Conservation (phyloP, 768 basidiomycete species). For the Mycena rosella region DNA sequence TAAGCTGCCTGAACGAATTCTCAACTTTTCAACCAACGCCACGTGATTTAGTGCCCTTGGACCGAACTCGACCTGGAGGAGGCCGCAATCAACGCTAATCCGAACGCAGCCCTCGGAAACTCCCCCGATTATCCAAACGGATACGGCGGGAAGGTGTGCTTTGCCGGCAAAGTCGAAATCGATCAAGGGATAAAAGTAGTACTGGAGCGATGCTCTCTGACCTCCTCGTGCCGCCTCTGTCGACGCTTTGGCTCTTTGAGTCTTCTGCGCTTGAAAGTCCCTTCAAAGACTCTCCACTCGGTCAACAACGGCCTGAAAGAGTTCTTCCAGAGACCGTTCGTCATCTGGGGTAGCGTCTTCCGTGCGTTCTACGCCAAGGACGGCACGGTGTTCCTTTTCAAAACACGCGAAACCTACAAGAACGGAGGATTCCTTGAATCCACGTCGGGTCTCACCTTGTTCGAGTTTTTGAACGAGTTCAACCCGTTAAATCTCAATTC, state of each 20-base stretch:
- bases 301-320: conserved; percentile 47
- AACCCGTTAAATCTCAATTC: conserved; percentile 63
- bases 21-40: conserved; percentile 2
- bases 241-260: conserved; percentile 72
- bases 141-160: conserved; percentile 68
- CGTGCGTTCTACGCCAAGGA: conserved; percentile 75
- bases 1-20: conserved; percentile 25
- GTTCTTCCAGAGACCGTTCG: conserved; percentile 63
- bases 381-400: conserved; percentile 63
- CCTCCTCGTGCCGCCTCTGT: conserved; percentile 67
- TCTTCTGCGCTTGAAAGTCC: conserved; percentile 66
- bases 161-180: conserved; percentile 55
- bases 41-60: conserved; percentile 68
- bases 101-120: conserved; percentile 58
- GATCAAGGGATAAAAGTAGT: conserved; percentile 44
- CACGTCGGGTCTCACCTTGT: conserved; percentile 46
- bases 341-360: conserved; percentile 67
- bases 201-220: conserved; percentile 63
- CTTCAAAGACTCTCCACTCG: conserved; percentile 46
- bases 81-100: conserved; percentile 47
- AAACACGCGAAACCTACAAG: conserved; percentile 60
- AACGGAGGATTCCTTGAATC: conserved; percentile 24
- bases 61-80: conserved; percentile 71
- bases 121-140: conserved; percentile 45
- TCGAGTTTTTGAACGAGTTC: conserved; percentile 66